These are phyloP conservation scores for Monosporozyma yasuniensis DNA, from an alignment of 805 yeast species.

Conservation along the genomic window DNA sequence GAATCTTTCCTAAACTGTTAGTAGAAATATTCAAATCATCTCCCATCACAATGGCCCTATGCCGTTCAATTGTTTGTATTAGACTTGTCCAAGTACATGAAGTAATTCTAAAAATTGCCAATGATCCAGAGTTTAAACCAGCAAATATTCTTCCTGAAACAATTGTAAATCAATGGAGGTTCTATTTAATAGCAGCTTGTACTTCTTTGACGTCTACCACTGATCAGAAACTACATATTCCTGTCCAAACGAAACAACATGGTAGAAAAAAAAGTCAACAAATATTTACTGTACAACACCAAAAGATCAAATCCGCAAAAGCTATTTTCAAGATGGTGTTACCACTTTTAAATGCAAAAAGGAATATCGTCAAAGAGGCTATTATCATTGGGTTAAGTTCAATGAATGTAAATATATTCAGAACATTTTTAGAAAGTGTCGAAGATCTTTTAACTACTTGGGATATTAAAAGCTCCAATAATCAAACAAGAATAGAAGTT, in stretches of 20 bases:
- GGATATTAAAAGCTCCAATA: constrained; percentile 38
- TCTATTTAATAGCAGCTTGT: constrained; percentile 84
- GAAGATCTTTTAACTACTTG: constrained; percentile 51
- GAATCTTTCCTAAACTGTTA: constrained; percentile 70
- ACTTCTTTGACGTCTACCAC: constrained; percentile 82
- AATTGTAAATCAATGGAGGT: constrained; percentile 77
- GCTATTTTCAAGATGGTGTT: constrained; percentile 81
- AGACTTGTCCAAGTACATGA: constrained; percentile 81
- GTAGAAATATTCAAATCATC: constrained; percentile 66
- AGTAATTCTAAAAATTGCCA: constrained; percentile 48
- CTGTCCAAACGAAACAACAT: constrained; percentile 44
- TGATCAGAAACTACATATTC: constrained; percentile 71
- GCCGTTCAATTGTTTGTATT: constrained; percentile 84
- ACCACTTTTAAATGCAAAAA: constrained; percentile 67
- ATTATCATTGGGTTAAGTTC: constrained; percentile 84
- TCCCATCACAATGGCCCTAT: constrained; percentile 89
- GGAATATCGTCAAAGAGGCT: constrained; percentile 68
- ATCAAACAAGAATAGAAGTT: constrained; percentile 56
- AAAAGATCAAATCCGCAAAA: constrained; percentile 85
- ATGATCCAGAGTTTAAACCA: constrained; percentile 29
- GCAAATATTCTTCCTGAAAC: constrained; percentile 52
- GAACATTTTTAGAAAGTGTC: constrained; percentile 67
- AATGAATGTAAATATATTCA: constrained; percentile 81
- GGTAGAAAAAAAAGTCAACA: constrained; percentile 73
- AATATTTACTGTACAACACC: constrained; percentile 74